Evolutionary conservation across 768 basidiomycete genomes (phyloP), one percentile per base, ranked within the genome.

Genomic region (Roridomyces roridus): DNA sequence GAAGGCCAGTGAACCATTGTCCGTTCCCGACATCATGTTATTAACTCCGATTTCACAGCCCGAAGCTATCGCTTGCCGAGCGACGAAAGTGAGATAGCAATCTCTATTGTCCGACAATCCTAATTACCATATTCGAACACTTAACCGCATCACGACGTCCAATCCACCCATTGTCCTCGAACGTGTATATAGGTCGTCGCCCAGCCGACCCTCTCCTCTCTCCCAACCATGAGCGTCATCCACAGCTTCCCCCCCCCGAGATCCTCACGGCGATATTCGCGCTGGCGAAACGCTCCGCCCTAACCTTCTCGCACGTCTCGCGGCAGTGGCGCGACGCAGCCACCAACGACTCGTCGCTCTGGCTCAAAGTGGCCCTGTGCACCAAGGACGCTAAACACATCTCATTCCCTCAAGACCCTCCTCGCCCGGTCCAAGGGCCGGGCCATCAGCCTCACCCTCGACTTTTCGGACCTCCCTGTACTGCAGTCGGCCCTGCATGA

Each of bases 161-260:
- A n/a, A n/a, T n/a, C n/a, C n/a, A n/a, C n/a, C n/a, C n/a, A n/a
- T n/a, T n/a, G n/a, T n/a, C n/a, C n/a, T n/a, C n/a, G n/a, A n/a
- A n/a, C n/a, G n/a, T n/a, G n/a, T n/a, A n/a, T n/a, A n/a, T n/a
- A n/a, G n/a, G n/a, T n/a, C n/a, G n/a, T n/a, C n/a, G n/a, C n/a
- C n/a, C n/a, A n/a, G n/a, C n/a, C n/a, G n/a, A n/a, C 31, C 31
- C 31, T 15, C 10, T 34, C 31, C 7, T 34, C 31, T 15, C 31
- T 34, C 15, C 31, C 2, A 34, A 34, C 31, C 31, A 34, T 15
- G 15, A 34, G 31, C 31, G 15, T 31, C 14, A 21, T 57, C 12
- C 43, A 46, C 8, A 51, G 36, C 24, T 57, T 57, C 35, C 56
- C 56, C 56, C 56, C 8, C 9, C 26, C 29, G 56, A 57, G 15